A percentile compares a stretch with the other conserved stretches of the same genome.
phyloP scores from a whole-genome alignment of 73 alveolate species.

The Durusdinium trenchii region DNA sequence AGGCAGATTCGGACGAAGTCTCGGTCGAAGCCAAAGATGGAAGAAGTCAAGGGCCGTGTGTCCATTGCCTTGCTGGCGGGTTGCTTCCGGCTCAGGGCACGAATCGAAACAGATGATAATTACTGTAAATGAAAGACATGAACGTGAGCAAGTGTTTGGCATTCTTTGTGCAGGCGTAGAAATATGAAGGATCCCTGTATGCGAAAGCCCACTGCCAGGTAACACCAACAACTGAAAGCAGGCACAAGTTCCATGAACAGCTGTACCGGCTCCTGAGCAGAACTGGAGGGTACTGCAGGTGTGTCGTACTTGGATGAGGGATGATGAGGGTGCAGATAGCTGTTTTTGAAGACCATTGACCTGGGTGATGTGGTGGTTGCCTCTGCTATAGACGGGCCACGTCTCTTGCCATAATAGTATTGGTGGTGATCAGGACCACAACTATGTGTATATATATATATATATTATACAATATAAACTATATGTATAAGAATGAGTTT shows the following conservation, averaged over 20 bases:
- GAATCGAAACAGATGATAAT: neutral
- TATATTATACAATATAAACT: too few relatives aligned
- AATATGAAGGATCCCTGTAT: neutral
- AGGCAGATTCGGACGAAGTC: conserved; percentile 39
- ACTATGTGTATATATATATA: too few relatives aligned
- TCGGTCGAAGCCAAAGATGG: conserved; percentile 83
- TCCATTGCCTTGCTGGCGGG: conserved; percentile 50
- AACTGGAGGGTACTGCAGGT: neutral
- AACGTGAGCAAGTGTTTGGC: neutral
- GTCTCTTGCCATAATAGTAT: too few relatives aligned
- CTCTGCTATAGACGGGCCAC: too few relatives aligned
- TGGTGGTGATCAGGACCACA: too few relatives aligned
- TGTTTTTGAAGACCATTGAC: too few relatives aligned
- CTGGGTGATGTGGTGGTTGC: too few relatives aligned
- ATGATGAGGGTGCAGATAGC: too few relatives aligned
- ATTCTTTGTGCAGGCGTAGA: neutral
- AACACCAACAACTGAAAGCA: conserved; percentile 80
- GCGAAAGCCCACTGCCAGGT: conserved; percentile 18
- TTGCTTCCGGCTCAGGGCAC: neutral
- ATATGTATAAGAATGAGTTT: too few relatives aligned
- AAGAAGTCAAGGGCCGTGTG: conserved; percentile 80
- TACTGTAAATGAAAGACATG: neutral
- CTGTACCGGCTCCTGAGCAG: conserved; percentile 50
- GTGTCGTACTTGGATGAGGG: too few relatives aligned
- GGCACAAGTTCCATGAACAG: conserved; percentile 91